Conservation (phyloP, 495 filamentous ascomycete species). For the Penicillium verhagenii region DNA sequence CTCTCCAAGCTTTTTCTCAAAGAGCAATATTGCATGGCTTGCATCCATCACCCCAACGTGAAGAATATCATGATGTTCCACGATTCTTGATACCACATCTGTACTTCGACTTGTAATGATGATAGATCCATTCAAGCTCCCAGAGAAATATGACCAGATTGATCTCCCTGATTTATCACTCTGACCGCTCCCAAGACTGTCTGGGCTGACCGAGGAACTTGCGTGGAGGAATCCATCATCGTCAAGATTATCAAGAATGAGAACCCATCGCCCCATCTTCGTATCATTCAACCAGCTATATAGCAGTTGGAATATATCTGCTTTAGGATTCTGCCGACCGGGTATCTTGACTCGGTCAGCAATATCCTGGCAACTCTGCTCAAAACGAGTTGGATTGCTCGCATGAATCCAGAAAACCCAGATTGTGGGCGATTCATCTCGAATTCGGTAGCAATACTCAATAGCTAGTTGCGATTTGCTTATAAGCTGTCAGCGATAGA, state of each 20-base stretch:
- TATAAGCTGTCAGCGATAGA: neutral
- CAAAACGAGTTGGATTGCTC: neutral
- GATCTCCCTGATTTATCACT: too few species aligned
- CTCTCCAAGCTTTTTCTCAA: constrained; percentile 25
- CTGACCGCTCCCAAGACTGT: neutral
- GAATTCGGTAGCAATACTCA: neutral
- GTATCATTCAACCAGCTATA: neutral
- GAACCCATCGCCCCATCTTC: neutral
- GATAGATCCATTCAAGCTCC: constrained; percentile 2
- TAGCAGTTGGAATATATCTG: neutral
- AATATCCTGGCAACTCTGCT: neutral
- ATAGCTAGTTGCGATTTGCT: constrained; percentile 3
- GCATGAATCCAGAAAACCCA: neutral
- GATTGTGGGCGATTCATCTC: neutral
- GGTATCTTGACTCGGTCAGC: neutral
- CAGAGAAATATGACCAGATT: neutral
- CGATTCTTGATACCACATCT: constrained; percentile 21
- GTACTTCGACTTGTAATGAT: constrained; percentile 26
- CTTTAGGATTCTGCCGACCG: neutral
- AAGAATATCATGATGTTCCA: constrained; percentile 7
- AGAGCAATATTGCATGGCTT: too few species aligned
- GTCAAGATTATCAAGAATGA: neutral
- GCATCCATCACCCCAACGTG: too few species aligned
- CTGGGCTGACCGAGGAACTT: neutral
- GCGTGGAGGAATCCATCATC: neutral